Evolutionary conservation across 495 filamentous ascomycete genomes (phyloP), one percentile per base, ranked within the genome.

Genomic region (Friedmanniomyces endolithicus): DNA sequence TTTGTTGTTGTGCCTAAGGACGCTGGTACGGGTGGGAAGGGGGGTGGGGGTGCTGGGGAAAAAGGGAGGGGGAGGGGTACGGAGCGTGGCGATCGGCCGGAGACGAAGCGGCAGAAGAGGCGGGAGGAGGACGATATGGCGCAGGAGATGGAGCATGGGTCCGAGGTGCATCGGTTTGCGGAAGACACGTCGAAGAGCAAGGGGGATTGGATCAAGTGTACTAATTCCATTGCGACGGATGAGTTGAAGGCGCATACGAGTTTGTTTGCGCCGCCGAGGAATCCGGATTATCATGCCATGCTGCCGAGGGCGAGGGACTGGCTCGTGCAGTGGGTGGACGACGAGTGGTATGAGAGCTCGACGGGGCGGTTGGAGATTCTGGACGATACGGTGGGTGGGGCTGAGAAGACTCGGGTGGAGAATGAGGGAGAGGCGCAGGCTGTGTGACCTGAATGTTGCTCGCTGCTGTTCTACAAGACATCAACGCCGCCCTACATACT

Each of bases 261-360:
- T 47, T 95, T 97, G 88, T 97, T 97, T 60, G 72, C 79, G 51
- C 78, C 82, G 7, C 83, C 78, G 61, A 77, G 86, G 37, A 95
- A 97, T 65, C 85, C 87, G 11, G 85, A 79, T 14, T 95, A 88
- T 60, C 75, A 79, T 58, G 74, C 71, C 31, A 72, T 97, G 66
- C 70, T 80, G 8, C 74, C 79, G 39, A 68, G 83, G 52, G 81
- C 87, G 27, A 85, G 79, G 65, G 76, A 81, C 48, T 68, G 81
- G 62, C 73, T 87, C 45, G 71, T 72, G 0, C 55, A 66, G 17
- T 86, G 82, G 82, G 61, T 72, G n/a, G 67, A 66, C 23, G 22
- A 31, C 6, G 20, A n/a, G 14, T 61, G 58, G 58, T 52, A 52
- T 29, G 33, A 52, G 14, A 29, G 31, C 19, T 47, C 44, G 19